Base-by-base conservation (phyloP, 345 rosid genomes). In the Erucastrum elatum region DNA sequence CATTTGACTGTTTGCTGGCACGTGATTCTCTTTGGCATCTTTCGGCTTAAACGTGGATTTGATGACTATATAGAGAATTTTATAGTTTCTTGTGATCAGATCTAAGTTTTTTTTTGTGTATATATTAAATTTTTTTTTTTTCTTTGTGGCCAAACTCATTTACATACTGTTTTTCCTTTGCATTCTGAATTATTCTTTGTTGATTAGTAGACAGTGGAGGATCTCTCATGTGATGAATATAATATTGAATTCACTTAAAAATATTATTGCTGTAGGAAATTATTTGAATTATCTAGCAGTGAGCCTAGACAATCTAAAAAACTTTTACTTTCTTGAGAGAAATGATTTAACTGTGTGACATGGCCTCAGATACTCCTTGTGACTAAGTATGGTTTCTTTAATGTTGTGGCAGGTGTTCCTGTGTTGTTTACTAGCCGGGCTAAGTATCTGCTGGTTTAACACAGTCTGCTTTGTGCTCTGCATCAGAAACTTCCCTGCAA, bases 391-490 rank as follows among this genome's bases (percentile, higher is more conserved):
- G n/a, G n/a, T n/a, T n/a, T n/a, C n/a, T n/a, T 15, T 12, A 59
- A 49, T 27, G 51, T 68, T 79, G 12, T 74, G 61, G 89, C 94
- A 92, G 99, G 91, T 91, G 69, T 90, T 90, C 66, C 81, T 88
- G 6, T 88, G 92, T 27, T 94, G 99, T 81, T 82, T 95, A 84
- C 29, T 91, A 66, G 90, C 98, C 41, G 99, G 99, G 68, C 87
- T 89, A 62, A 92, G 98, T 85, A 95, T 95, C 66, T 92, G 98
- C 71, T 95, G 98, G 99, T 95, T 95, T 87, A 95, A 95, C 90
- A 95, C 99, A 10, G 94, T 92, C 2, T 95, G 98, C 71, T 92
- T 90, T 78, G 96, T 92, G 59, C 93, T 92, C 34, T 94, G 98
- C 91, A 89, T 92, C 55, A 84, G 85, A 29, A 95, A 92, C 77